A percentile compares a stretch with the other conserved stretches of the same genome.
phyloP scores from a whole-genome alignment of 768 basidiomycete genomes.

The Imleria badia region DNA sequence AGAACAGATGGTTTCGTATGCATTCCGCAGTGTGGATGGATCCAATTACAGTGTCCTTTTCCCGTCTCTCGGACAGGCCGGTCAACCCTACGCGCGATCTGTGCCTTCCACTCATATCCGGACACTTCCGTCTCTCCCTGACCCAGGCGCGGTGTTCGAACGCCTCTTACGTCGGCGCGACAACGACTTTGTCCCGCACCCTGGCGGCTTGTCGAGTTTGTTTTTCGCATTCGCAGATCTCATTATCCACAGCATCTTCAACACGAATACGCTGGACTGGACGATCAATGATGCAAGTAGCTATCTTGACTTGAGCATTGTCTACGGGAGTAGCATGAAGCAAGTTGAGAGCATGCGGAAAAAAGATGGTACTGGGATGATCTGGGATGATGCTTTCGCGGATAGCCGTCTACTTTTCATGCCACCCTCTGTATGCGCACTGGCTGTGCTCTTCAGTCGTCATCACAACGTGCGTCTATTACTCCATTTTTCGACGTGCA shows the following conservation, averaged over 20 bases:
- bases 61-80: slow-evolving; percentile 58
- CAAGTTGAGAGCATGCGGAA: slow-evolving; percentile 52
- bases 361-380: slow-evolving; percentile 62
- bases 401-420: slow-evolving; percentile 64
- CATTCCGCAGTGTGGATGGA: slow-evolving; percentile 59
- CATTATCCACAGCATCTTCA: slow-evolving; percentile 72
- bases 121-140: slow-evolving; percentile 53
- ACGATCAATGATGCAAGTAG: slow-evolving; percentile 64
- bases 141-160: slow-evolving; percentile 70
- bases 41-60: slow-evolving; percentile 55
- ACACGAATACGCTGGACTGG: slow-evolving; percentile 48
- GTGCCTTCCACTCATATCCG: slow-evolving; percentile 49
- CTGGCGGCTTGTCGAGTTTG: slow-evolving; percentile 67
- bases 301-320: slow-evolving; percentile 73
- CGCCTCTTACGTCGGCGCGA: slow-evolving; percentile 49
- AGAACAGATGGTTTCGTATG: slow-evolving; percentile 39
- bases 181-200: slow-evolving; percentile 49
- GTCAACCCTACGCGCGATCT: slow-evolving; percentile 66
- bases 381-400: slow-evolving; percentile 71
- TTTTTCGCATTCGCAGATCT: slow-evolving; percentile 82
- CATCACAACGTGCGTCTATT: slow-evolving; percentile 65
- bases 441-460: slow-evolving; percentile 66
- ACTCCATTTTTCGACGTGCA: not conserved
- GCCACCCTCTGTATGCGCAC: slow-evolving; percentile 69
- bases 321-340: slow-evolving; percentile 62